phyloP scores from a whole-genome alignment of 2,329 filamentous ascomycete species.

The Arthrobotrys sinensis region DNA sequence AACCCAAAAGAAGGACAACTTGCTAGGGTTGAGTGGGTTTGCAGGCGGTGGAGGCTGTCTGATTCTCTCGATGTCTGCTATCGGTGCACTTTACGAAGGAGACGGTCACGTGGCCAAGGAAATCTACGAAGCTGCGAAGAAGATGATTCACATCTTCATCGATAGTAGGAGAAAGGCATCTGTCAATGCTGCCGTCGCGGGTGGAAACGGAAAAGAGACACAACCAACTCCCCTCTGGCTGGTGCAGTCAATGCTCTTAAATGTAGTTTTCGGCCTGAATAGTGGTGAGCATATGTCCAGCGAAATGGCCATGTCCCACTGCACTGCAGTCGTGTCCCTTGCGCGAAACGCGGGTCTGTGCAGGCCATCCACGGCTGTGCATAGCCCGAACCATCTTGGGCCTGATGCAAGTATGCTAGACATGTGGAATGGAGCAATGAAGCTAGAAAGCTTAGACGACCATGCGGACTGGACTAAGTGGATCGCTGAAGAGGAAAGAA shows the following conservation, averaged over 20 bases:
- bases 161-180: slow-evolving; percentile 91
- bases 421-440: slow-evolving; percentile 65
- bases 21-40: slow-evolving; percentile 72
- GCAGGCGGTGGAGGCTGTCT: slow-evolving; percentile 87
- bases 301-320: slow-evolving; percentile 93
- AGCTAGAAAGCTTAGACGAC: slow-evolving; percentile 69
- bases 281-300: slow-evolving; percentile 91
- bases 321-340: slow-evolving; percentile 89
- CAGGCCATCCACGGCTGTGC: slow-evolving; percentile 67
- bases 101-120: slow-evolving; percentile 85
- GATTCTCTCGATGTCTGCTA: slow-evolving; percentile 88
- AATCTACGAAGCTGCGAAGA: slow-evolving; percentile 92
- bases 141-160: slow-evolving; percentile 92
- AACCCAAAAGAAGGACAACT: slow-evolving; percentile 74
- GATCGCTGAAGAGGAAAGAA: slow-evolving; percentile 90
- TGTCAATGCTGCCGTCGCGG: slow-evolving; percentile 75
- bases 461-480: slow-evolving; percentile 88
- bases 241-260: slow-evolving; percentile 95
- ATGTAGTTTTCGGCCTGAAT: slow-evolving; percentile 95
- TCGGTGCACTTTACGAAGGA: slow-evolving; percentile 87
- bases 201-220: slow-evolving; percentile 73
- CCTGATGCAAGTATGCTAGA: slow-evolving; percentile 68
- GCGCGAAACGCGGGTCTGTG: slow-evolving; percentile 88
- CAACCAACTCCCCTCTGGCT: slow-evolving; percentile 85
- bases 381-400: slow-evolving; percentile 66